These are phyloP conservation scores for Hypocreales sp. DNA, from an alignment of 2,329 filamentous ascomycete genomes.

Conservation along the genomic window DNA sequence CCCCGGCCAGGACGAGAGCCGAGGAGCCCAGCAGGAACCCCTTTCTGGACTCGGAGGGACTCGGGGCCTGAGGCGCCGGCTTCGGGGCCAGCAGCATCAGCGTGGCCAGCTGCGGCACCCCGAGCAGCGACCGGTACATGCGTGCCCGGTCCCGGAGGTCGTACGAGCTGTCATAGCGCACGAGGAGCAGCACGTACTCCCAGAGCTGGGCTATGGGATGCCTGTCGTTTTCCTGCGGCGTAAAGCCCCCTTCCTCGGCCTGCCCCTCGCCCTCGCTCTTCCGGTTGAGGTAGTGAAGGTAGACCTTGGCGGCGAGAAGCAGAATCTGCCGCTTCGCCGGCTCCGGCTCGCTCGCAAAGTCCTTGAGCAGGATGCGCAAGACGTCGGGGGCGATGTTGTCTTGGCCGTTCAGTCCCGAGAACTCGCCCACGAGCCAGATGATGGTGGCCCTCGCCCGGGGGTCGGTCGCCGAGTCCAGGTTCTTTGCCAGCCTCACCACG, in stretches of 20 bases:
- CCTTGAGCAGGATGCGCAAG: conserved; percentile 71
- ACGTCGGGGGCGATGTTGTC: conserved; percentile 91
- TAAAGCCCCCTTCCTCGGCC: conserved; percentile 15
- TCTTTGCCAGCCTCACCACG: conserved; percentile 76
- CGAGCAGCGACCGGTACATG: conserved; percentile 72
- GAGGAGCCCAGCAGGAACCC: conserved; percentile 70
- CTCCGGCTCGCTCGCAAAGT: conserved; percentile 72
- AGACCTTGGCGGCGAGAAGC: conserved; percentile 88
- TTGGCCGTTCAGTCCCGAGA: conserved; percentile 61
- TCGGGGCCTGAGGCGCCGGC: conserved; percentile 78
- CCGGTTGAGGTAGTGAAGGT: conserved; percentile 71
- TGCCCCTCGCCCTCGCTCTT: conserved; percentile 28
- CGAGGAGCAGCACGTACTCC: conserved; percentile 70
- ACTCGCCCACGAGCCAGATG: conserved; percentile 95
- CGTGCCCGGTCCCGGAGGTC: conserved; percentile 85
- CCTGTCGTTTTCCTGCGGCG: conserved; percentile 15
- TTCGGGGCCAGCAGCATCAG: conserved; percentile 88
- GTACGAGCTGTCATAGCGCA: conserved; percentile 87
- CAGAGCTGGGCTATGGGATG: conserved; percentile 68
- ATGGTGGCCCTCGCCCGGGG: conserved; percentile 85
- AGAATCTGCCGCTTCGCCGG: conserved; percentile 83
- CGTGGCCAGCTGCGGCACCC: conserved; percentile 73
- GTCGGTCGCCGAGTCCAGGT: conserved; percentile 77
- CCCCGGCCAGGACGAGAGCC: conserved; percentile 68
- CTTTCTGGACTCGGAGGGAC: conserved; percentile 70